These are phyloP conservation scores for Suillus occidentalis DNA, from an alignment of 768 basidiomycete species.

Conservation along the genomic window DNA sequence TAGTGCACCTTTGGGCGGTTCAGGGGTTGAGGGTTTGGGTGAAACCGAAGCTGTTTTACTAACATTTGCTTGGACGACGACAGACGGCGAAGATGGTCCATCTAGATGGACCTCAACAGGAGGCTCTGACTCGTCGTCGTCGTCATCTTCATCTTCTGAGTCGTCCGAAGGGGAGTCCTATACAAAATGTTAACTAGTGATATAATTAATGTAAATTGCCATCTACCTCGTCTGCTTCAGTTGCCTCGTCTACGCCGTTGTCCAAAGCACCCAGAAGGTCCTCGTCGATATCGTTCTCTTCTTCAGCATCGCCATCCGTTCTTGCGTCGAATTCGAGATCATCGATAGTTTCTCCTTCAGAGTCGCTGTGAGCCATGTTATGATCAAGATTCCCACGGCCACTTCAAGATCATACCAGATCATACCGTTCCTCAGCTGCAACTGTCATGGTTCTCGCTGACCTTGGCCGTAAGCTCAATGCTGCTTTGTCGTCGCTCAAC, in stretches of 20 bases:
- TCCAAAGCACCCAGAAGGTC: slow-evolving; percentile 62
- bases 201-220: background rate
- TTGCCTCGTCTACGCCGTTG: slow-evolving; percentile 57
- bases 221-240: slow-evolving; percentile 73
- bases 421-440: slow-evolving; percentile 16
- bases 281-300: slow-evolving; percentile 54
- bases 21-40: slow-evolving; percentile 29
- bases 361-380: slow-evolving; percentile 56
- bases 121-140: slow-evolving; percentile 52
- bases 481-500: slow-evolving; percentile 87
- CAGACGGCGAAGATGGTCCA: slow-evolving; percentile 29
- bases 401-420: slow-evolving; percentile 11
- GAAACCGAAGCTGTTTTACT: slow-evolving; percentile 16
- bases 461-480: slow-evolving; percentile 90
- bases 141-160: slow-evolving; percentile 59
- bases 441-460: slow-evolving; percentile 89
- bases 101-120: slow-evolving; percentile 34
- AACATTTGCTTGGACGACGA: slow-evolving; percentile 21
- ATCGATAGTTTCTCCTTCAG: slow-evolving; percentile 63
- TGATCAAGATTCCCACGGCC: slow-evolving; percentile 31
- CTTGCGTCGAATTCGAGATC: slow-evolving; percentile 53
- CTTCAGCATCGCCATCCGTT: slow-evolving; percentile 46
- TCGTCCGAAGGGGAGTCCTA: slow-evolving; percentile 64
- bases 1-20: slow-evolving; percentile 35
- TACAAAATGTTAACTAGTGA: slow-evolving; percentile 5